These are phyloP conservation scores for Phytophthora vignae DNA, from an alignment of 352 stramenopile genomes.

Conservation along the genomic window DNA sequence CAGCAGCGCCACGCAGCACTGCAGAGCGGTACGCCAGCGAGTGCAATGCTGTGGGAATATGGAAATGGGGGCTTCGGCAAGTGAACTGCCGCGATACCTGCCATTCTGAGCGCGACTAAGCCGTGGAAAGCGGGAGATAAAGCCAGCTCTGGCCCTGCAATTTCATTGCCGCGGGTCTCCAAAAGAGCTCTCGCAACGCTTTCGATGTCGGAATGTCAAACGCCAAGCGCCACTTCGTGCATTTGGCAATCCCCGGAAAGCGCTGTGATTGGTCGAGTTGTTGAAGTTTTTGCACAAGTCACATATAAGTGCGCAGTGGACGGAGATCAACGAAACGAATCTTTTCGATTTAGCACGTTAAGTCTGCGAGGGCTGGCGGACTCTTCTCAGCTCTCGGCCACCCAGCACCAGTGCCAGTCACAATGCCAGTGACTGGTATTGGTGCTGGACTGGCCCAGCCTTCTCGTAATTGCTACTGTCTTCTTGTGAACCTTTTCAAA, in stretches of 20 bases:
- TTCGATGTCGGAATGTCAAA: conserved; percentile 24
- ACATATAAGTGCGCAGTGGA: neutral
- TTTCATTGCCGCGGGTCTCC: neutral
- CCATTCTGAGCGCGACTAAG: neutral
- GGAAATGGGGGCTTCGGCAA: conserved; percentile 21
- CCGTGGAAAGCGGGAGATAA: conserved; percentile 23
- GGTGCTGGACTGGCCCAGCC: too few species aligned
- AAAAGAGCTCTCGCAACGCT: neutral
- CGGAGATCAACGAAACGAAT: neutral
- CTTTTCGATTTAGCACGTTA: neutral
- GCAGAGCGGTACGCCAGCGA: conserved; percentile 1
- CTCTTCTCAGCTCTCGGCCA: too few species aligned
- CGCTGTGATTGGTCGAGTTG: conserved; percentile 18
- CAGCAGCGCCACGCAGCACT: conserved; percentile 24
- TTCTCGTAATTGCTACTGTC: too few species aligned
- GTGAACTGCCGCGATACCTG: neutral
- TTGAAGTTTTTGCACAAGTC: conserved; percentile 24
- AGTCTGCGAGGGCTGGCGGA: neutral
- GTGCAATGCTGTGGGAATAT: conserved; percentile 19
- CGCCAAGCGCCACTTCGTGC: conserved; percentile 13
- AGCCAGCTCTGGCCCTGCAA: conserved; percentile 14
- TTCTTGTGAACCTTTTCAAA: too few species aligned
- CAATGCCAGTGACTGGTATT: too few species aligned
- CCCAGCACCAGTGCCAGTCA: too few species aligned
- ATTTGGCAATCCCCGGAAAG: conserved; percentile 28